These are phyloP conservation scores for Gaultheria prostrata DNA, from an alignment of 148 eudicot genomes.

Conservation along the genomic window DNA sequence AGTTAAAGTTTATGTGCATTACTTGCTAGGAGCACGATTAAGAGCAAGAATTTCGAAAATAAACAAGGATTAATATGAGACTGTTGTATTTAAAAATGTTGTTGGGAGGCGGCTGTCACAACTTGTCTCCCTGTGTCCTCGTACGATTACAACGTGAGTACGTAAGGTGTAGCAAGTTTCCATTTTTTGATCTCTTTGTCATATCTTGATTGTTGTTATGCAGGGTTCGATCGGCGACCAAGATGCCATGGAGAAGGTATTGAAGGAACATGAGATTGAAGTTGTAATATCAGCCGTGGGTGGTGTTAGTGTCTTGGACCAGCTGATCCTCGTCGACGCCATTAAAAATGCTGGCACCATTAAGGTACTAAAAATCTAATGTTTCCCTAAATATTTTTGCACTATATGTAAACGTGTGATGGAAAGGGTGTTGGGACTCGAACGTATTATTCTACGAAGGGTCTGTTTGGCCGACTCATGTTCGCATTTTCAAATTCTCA, in stretches of 20 bases:
- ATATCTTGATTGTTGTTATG: background rate
- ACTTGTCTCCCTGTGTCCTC: too few relatives aligned
- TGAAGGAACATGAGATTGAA: constrained; percentile 1
- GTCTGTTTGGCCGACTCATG: too few relatives aligned
- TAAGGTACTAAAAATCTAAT: background rate
- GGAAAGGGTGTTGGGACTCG: too few relatives aligned
- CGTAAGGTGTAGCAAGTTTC: too few relatives aligned
- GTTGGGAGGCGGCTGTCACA: too few relatives aligned
- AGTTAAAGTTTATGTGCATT: background rate
- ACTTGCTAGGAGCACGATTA: background rate
- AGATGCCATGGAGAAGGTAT: constrained; percentile 12
- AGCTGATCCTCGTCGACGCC: constrained; percentile 1
- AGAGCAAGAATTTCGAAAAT: background rate
- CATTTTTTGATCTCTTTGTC: background rate
- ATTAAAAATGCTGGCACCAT: background rate
- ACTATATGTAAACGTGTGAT: too few relatives aligned
- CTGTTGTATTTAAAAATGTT: too few relatives aligned
- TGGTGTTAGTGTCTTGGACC: background rate
- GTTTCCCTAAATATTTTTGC: background rate
- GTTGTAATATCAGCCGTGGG: constrained; percentile 11
- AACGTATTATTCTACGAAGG: too few relatives aligned
- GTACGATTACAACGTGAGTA: too few relatives aligned
- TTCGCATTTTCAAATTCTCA: too few relatives aligned
- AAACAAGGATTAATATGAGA: too few relatives aligned
- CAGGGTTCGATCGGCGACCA: constrained; percentile 19